phyloP scores from a whole-genome alignment of 306 rosid genomes.

The Gleditsia sinensis region DNA sequence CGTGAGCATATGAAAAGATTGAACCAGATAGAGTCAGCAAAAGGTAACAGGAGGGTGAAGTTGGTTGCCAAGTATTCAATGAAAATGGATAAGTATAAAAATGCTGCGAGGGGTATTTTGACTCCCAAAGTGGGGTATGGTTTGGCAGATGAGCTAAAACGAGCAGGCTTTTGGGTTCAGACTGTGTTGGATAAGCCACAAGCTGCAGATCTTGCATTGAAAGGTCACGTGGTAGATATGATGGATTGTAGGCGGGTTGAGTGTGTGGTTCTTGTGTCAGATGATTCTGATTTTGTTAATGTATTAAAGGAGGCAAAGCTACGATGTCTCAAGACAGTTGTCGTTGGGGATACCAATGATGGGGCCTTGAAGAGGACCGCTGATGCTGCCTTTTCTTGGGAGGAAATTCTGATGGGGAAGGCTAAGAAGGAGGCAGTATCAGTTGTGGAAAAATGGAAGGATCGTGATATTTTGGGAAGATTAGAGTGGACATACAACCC shows the following conservation, averaged over 20 bases:
- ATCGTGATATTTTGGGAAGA: constrained; percentile 68
- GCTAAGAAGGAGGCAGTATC: constrained; percentile 72
- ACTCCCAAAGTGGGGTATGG: constrained; percentile 65
- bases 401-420: constrained; percentile 76
- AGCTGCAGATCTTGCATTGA: constrained; percentile 56
- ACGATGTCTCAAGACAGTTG: constrained; percentile 72
- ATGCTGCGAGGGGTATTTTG: constrained; percentile 58
- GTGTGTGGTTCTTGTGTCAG: constrained; percentile 84
- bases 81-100: constrained; percentile 89
- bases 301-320: constrained; percentile 75
- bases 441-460: constrained; percentile 79
- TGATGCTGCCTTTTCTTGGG: constrained; percentile 74
- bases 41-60: constrained; percentile 71
- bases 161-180: constrained; percentile 74
- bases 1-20: constrained; percentile 70
- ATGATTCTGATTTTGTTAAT: constrained; percentile 65
- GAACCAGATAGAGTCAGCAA: constrained; percentile 74
- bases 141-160: constrained; percentile 65
- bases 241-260: constrained; percentile 66
- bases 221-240: constrained; percentile 62
- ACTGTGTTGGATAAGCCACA: constrained; percentile 53
- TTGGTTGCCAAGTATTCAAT: constrained; percentile 77
- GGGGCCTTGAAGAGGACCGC: constrained; percentile 81
- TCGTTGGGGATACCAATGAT: constrained; percentile 68
- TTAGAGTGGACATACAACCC: constrained; percentile 85